Evolutionary conservation across 768 basidiomycete genomes (phyloP).

Genomic region (Tylopilus subfusipes): DNA sequence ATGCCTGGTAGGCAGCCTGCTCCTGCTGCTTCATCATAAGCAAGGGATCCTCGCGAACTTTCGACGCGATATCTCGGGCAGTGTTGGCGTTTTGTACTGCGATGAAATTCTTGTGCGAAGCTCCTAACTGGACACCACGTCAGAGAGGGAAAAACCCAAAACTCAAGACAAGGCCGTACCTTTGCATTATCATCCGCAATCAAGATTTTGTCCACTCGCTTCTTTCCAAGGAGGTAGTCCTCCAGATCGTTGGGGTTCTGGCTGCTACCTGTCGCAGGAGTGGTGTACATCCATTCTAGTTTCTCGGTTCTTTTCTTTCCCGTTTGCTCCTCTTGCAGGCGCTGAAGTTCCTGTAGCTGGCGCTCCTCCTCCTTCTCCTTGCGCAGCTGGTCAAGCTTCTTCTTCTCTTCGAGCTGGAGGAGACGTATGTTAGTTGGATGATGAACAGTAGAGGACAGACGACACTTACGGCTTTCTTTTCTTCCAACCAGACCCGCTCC

Average conservation of each 20-base stretch:
- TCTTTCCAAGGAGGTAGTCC: slow-evolving; percentile 96
- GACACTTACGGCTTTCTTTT: slow-evolving; percentile 84
- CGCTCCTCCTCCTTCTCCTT: slow-evolving; percentile 99
- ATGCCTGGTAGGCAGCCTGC: slow-evolving; percentile 83
- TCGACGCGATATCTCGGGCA: slow-evolving; percentile 81
- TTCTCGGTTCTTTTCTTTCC: slow-evolving; percentile 93
- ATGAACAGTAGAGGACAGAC: neutral
- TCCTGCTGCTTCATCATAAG: slow-evolving; percentile 99
- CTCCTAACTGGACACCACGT: slow-evolving; percentile 57
- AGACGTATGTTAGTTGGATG: slow-evolving; percentile 11
- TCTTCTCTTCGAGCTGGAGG: slow-evolving; percentile 91
- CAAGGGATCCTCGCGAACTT: slow-evolving; percentile 94
- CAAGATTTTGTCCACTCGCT: slow-evolving; percentile 93
- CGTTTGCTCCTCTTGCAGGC: slow-evolving; percentile 92
- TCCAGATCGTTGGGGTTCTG: slow-evolving; percentile 91
- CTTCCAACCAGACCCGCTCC: slow-evolving; percentile 99
- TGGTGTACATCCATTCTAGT: slow-evolving; percentile 99
- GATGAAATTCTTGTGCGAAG: slow-evolving; percentile 88
- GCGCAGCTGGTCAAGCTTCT: slow-evolving; percentile 93
- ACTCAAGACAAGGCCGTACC: slow-evolving; percentile 36
- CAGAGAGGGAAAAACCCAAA: neutral
- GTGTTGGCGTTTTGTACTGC: slow-evolving; percentile 94
- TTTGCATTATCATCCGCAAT: slow-evolving; percentile 91
- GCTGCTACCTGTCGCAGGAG: slow-evolving; percentile 85
- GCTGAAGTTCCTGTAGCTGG: slow-evolving; percentile 92